Base-by-base conservation (phyloP, 1,284 basidiomycete genomes). In the Xerocomus nothofagi region DNA sequence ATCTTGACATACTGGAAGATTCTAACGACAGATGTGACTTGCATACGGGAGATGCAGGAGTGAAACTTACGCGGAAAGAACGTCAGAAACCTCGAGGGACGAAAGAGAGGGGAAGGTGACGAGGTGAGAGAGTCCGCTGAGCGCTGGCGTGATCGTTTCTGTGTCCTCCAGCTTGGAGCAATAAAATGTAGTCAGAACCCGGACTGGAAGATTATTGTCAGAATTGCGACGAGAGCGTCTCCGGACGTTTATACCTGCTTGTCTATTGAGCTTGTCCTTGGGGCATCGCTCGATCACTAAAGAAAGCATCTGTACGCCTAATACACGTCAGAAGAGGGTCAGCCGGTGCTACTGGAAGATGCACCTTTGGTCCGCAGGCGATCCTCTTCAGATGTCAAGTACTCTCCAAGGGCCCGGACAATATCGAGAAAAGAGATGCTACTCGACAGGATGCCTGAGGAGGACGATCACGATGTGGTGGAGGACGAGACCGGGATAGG, bases 371-470 rank as follows among this genome's bases (percentile, higher is more conserved):
- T 80, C 33, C 95, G 79, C 14, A 86, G 69, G 3, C 78, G 75
- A 57, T 89, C 91, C 47, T 95, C 89, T 57, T 94, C 90, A 2
- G 89, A 85, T 0, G 90, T 95, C 24, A 99, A 76, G 61, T 88
- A 93, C 58, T 91, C 86, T 29, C 91, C 92, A 0, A 97, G 77
- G 18, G 84, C 83, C 61, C 91, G 91, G 14, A 98, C 92, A n/a
- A 98, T 72, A 50, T 86, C 78, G 3, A 97, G 74, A 6, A 98
- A 73, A n/a, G 82, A 79, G 23, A 79, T 70, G 15, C 73, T 67
- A 26, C 82, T 82, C 50, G 70, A 72, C 20, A 81, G 78, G 56
- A 94, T 80, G 59, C 82, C 92, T 93, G 68, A 39, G 18, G 51
- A 54, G 53, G 57, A 47, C 10, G 54, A 47, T 53, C 51, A 39